Conservation (phyloP, 1,284 basidiomycete genomes). For the Ceratobasidium sp. region DNA sequence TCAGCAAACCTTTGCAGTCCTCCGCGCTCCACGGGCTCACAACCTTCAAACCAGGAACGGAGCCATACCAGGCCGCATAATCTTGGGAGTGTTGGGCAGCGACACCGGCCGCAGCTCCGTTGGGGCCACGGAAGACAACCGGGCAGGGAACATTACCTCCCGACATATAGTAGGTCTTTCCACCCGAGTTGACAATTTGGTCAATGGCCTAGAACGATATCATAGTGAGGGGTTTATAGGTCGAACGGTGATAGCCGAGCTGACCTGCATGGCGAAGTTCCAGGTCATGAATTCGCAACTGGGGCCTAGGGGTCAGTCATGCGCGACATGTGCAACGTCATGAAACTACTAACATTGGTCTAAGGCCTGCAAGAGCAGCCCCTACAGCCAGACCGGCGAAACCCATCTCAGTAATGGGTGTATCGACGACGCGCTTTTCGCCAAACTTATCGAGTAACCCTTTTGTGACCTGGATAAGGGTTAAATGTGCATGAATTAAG, state of each 20-base stretch:
- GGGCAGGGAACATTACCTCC: slow-evolving; percentile 98
- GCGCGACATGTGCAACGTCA: slow-evolving; percentile 36
- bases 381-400: slow-evolving; percentile 97
- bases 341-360: slow-evolving; percentile 72
- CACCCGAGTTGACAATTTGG: slow-evolving; percentile 99
- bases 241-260: slow-evolving; percentile 40
- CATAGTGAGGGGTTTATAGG: slow-evolving; percentile 43
- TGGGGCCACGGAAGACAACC: slow-evolving; percentile 98
- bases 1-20: slow-evolving; percentile 97
- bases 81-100: slow-evolving; percentile 93
- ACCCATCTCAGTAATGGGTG: slow-evolving; percentile 98
- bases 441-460: slow-evolving; percentile 99
- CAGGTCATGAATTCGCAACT: slow-evolving; percentile 99
- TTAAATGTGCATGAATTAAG: not conserved
- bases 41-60: slow-evolving; percentile 95
- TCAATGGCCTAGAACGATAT: slow-evolving; percentile 77
- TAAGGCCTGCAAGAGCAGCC: slow-evolving; percentile 89
- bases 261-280: slow-evolving; percentile 86
- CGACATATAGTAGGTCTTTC: slow-evolving; percentile 99
- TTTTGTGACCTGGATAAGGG: slow-evolving; percentile 77
- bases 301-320: slow-evolving; percentile 39
- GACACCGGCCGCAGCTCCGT: slow-evolving; percentile 97
- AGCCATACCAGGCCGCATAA: slow-evolving; percentile 93
- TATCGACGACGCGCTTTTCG: slow-evolving; percentile 97
- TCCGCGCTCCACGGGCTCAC: slow-evolving; percentile 96